phyloP scores from a whole-genome alignment of 257 asterid species.

The Misopates orontium region DNA sequence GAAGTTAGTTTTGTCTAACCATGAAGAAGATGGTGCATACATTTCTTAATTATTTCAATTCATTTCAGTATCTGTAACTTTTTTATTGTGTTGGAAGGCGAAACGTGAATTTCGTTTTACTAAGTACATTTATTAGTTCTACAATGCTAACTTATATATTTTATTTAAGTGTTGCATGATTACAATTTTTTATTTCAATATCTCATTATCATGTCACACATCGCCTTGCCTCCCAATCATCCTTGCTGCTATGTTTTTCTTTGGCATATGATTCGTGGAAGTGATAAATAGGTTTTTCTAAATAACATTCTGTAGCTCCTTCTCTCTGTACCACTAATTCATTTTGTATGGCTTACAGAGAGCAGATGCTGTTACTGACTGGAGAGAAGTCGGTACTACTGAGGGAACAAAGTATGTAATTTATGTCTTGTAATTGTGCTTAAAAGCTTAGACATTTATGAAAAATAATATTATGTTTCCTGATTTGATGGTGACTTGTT shows the following conservation, averaged over 20 bases:
- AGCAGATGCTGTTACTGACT: slow-evolving; percentile 94
- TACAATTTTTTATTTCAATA: too few relatives aligned
- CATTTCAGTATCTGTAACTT: not conserved
- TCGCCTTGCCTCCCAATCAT: too few relatives aligned
- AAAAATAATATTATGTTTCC: slow-evolving; percentile 14
- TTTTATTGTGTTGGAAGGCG: not conserved
- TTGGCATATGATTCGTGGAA: slow-evolving; percentile 16
- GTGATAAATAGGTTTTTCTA: not conserved
- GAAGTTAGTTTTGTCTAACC: too few relatives aligned
- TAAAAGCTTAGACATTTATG: slow-evolving; percentile 22
- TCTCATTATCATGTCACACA: too few relatives aligned
- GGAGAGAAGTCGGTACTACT: slow-evolving; percentile 76
- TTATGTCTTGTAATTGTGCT: slow-evolving; percentile 5
- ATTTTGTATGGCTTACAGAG: slow-evolving; percentile 55
- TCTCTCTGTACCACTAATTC: slow-evolving; percentile 26
- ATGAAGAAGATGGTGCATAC: too few relatives aligned
- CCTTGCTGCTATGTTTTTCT: slow-evolving; percentile 5
- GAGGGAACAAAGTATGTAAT: slow-evolving; percentile 74
- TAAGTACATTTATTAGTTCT: too few relatives aligned
- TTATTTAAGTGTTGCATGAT: too few relatives aligned
- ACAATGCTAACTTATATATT: too few relatives aligned
- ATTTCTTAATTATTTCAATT: too few relatives aligned
- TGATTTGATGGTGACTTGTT: slow-evolving; percentile 23
- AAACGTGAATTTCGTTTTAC: not conserved
- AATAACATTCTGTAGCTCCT: slow-evolving; percentile 15